These are phyloP conservation scores for Termitomyces eurrhizus DNA, from an alignment of 768 basidiomycete genomes.

Conservation along the genomic window DNA sequence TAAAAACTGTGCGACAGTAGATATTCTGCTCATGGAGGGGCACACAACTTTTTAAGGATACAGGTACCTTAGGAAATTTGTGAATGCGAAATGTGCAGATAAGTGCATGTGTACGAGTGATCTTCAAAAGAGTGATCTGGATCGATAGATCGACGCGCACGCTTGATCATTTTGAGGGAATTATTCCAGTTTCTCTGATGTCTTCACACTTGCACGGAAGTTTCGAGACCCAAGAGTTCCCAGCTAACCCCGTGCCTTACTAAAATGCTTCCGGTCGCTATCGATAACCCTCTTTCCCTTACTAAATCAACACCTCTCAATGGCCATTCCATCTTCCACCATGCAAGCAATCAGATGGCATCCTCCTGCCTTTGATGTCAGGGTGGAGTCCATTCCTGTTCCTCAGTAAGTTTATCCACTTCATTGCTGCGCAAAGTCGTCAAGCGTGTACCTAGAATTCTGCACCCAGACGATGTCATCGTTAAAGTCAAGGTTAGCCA, in stretches of 20 bases:
- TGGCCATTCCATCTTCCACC: constrained; percentile 2
- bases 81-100: too few relatives aligned
- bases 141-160: too few relatives aligned
- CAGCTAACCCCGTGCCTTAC: neutral
- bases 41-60: neutral
- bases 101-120: too few relatives aligned
- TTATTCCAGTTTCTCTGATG: neutral
- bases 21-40: neutral
- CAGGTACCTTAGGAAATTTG: too few relatives aligned
- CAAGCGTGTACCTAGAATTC: constrained; percentile 39
- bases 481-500: constrained; percentile 62
- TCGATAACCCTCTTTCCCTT: neutral
- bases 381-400: constrained; percentile 58
- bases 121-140: neutral
- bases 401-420: constrained; percentile 35
- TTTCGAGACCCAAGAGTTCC: neutral
- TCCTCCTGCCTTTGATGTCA: constrained; percentile 66
- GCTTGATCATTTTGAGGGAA: too few relatives aligned
- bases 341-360: constrained; percentile 56
- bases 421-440: neutral
- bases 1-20: neutral
- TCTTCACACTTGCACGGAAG: neutral
- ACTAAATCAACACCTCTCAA: neutral
- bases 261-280: neutral
- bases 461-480: constrained; percentile 74